Evolutionary conservation across 768 basidiomycete species (phyloP).

Genomic region (Pulveroboletus sp.): DNA sequence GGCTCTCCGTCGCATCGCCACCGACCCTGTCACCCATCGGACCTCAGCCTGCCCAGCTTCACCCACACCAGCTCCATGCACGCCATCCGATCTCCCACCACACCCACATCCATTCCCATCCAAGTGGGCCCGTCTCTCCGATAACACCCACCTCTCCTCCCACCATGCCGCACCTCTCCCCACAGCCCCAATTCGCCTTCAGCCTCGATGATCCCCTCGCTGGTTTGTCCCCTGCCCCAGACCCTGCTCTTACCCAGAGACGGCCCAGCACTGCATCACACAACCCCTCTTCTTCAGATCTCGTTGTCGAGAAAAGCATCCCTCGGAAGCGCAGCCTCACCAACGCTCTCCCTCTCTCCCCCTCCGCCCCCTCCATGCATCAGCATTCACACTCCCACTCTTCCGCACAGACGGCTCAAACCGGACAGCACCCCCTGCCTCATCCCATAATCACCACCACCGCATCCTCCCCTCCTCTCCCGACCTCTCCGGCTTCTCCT

Average conservation of each 20-base stretch:
- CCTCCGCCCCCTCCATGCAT: conserved; percentile 12
- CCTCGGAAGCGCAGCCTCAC: conserved; percentile 68
- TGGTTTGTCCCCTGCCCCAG: conserved; percentile 28
- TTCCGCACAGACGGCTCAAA: conserved; percentile 15
- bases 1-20: conserved; percentile 63
- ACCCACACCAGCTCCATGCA: conserved; percentile 57
- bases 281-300: conserved; percentile 45
- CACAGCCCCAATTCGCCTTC: conserved; percentile 46
- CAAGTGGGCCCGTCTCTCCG: conserved; percentile 37
- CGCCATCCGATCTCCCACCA: conserved; percentile 37
- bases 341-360: conserved; percentile 36
- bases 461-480: conserved; percentile 27
- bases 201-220: conserved; percentile 42
- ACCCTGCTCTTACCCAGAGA: conserved; percentile 27
- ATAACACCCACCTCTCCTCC: conserved; percentile 58
- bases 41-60: conserved; percentile 46
- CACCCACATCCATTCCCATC: conserved; percentile 22
- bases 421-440: conserved; percentile 10
- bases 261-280: conserved; percentile 39
- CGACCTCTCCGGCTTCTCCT: conserved; percentile 21
- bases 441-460: conserved; percentile 34
- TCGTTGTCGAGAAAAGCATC: conserved; percentile 44
- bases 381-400: conserved; percentile 25
- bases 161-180: conserved; percentile 41
- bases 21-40: conserved; percentile 62